Evolutionary conservation across 2,329 filamentous ascomycete species (phyloP).

Genomic region (Colletotrichum camelliae): DNA sequence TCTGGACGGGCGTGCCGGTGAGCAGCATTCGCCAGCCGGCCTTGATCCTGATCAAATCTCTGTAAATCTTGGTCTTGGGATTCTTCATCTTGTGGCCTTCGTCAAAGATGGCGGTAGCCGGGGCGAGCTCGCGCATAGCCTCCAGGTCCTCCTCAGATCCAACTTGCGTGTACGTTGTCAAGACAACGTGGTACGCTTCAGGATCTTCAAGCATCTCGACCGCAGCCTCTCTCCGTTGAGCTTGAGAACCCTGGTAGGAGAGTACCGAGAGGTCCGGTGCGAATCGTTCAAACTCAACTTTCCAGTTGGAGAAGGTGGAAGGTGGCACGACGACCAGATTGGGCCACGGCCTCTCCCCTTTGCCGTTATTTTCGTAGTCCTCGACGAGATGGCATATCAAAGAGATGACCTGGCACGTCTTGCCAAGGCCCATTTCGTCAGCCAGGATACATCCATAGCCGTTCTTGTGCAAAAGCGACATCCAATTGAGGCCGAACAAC

Average conservation of each 20-base stretch:
- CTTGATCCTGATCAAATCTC: conserved; percentile 76
- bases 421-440: conserved; percentile 96
- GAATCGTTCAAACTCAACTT: conserved; percentile 87
- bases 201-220: conserved; percentile 69
- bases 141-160: conserved; percentile 54
- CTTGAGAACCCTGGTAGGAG: conserved; percentile 71
- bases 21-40: conserved; percentile 87
- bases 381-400: conserved; percentile 86
- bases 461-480: conserved; percentile 81
- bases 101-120: conserved; percentile 77
- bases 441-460: conserved; percentile 88
- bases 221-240: conserved; percentile 71
- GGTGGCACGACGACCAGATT: conserved; percentile 89
- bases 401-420: conserved; percentile 95
- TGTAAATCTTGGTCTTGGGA: conserved; percentile 80
- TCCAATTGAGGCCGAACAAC: conserved; percentile 93
- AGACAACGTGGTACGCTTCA: conserved; percentile 66
- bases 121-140: conserved; percentile 52
- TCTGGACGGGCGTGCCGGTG: conserved; percentile 89
- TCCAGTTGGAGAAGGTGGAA: conserved; percentile 95
- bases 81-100: conserved; percentile 96
- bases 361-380: conserved; percentile 47
- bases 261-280: conserved; percentile 78
- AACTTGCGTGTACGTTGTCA: conserved; percentile 67
- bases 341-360: conserved; percentile 62